Base-by-base conservation (phyloP, 2,329 filamentous ascomycete genomes). In the Aspergillus sp. region DNA sequence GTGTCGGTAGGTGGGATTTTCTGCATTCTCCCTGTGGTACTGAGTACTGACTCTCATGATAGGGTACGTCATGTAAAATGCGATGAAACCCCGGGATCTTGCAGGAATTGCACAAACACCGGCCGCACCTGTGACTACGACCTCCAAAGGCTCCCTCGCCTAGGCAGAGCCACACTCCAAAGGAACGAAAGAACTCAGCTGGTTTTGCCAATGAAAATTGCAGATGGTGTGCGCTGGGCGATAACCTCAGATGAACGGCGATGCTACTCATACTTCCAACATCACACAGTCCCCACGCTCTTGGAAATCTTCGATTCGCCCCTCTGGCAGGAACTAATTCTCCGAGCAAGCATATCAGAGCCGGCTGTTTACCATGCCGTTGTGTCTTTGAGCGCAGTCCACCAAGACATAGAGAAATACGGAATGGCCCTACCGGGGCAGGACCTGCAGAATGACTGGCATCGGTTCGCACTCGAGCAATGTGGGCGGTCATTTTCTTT, bases 81-180 rank as follows among this genome's bases (percentile, higher is more conserved):
- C 50, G 73, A 76, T 49, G 73, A 76, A 60, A 58, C 60, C 3
- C 67, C 66, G 7, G 73, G 71, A 8, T 64, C 62, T 21, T 77
- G 75, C 57, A 58, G 66, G 21, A 70, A 70, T 19, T 77, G 75
- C 57, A 58, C 62, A 6, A 70, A 62, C 6, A 75, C 74, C 2
- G 73, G 73, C 8, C 69, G 74, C 4, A 67, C 68, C 45, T 77
- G 75, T 56, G 75, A 76, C 53, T 77, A 76, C 60, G 64, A 64
- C 46, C 25, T 63, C 12, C 50, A 52, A 44, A 58, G 55, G 23
- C 55, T 62, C 12, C 59, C 59, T 44, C 47, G 47, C 33, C 14
- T 19, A 11, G 27, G 27, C 12, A 25, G 50, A 31, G 6, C n/a
- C 17, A 46, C 35, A 31, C 21, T 7, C 12, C 33, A 12, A 12